A percentile compares a stretch with the other conserved stretches of the same genome.
Conservation (phyloP, 768 basidiomycete species). For the Xerocomellus intermedius region DNA sequence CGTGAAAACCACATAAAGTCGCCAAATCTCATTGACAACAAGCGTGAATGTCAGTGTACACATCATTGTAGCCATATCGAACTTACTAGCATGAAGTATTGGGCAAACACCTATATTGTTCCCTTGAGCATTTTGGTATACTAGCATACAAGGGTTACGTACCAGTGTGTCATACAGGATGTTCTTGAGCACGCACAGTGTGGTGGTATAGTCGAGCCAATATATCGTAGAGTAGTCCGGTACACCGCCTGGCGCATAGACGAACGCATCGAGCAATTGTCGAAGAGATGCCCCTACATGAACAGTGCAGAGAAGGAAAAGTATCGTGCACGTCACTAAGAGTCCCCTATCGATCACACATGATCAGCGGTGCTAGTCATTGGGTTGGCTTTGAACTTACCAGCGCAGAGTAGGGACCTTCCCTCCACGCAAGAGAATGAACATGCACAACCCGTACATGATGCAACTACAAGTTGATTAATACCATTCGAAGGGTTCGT, state of each 20-base stretch:
- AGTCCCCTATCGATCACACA: neutral
- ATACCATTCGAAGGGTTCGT: neutral
- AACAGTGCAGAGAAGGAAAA: neutral
- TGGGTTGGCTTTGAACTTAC: neutral
- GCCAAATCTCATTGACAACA: neutral
- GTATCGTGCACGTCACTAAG: neutral
- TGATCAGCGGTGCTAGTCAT: neutral
- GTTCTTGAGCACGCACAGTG: neutral
- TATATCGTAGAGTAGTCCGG: neutral
- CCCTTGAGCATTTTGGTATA: neutral
- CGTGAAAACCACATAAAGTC: constrained; percentile 3
- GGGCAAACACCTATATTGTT: neutral
- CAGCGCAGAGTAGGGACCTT: neutral
- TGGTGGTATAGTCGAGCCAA: neutral
- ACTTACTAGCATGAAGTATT: neutral
- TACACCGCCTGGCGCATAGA: neutral
- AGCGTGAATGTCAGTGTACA: neutral
- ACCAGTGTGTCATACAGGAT: neutral
- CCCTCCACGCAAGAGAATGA: neutral
- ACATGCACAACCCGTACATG: neutral
- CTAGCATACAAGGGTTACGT: neutral
- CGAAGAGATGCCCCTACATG: neutral
- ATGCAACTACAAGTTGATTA: neutral
- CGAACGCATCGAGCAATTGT: neutral
- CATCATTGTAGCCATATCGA: neutral